Conservation (phyloP, 78 protist species). For the Emiliania huxleyi region DNA sequence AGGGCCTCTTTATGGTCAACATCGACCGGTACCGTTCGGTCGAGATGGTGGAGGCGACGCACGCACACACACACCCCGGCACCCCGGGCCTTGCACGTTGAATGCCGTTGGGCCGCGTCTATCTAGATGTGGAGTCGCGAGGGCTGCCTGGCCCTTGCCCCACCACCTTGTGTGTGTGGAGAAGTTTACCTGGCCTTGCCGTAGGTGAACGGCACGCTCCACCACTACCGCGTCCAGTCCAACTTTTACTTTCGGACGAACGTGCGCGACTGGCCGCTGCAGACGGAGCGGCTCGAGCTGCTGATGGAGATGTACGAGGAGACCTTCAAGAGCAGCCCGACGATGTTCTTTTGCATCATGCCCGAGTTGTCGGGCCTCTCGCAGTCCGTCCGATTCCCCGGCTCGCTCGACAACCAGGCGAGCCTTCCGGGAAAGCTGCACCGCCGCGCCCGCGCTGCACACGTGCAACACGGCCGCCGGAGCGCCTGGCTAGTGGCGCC, state of each 20-base stretch:
- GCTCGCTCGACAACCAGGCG: background rate
- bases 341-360: background rate
- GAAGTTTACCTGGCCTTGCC: no score
- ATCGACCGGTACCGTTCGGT: background rate
- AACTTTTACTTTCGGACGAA: background rate
- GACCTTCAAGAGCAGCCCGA: background rate
- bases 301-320: background rate
- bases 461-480: no score
- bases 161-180: no score
- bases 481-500: no score
- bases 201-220: background rate
- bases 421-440: no score
- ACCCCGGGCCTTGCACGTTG: no score
- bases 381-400: background rate
- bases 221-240: background rate
- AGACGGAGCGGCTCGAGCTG: background rate
- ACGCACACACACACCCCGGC: no score
- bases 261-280: background rate
- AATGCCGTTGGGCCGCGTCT: no score
- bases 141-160: no score
- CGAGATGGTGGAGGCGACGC: background rate
- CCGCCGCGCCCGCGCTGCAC: no score
- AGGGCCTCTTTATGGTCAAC: background rate
- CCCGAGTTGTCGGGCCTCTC: slow-evolving; percentile 3
- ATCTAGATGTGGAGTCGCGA: no score